These are phyloP conservation scores for Pythium brachiatum DNA, from an alignment of 352 stramenopile genomes.

Conservation along the genomic window DNA sequence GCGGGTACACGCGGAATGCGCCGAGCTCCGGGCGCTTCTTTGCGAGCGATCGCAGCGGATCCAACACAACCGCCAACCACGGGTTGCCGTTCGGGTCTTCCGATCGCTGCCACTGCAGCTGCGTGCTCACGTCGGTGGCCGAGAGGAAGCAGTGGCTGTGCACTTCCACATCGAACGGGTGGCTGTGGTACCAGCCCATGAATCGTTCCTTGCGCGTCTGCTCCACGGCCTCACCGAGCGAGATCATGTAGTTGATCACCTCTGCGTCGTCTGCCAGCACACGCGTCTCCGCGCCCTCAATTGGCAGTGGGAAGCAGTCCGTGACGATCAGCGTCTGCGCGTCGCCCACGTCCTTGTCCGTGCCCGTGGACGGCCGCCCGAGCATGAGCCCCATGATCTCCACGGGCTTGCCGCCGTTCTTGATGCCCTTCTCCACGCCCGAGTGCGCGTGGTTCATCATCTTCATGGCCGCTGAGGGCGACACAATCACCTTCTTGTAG, in stretches of 20 bases:
- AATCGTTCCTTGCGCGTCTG: slow-evolving; percentile 95
- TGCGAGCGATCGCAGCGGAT: slow-evolving; percentile 94
- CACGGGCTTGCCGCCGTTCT: slow-evolving; percentile 93
- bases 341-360: slow-evolving; percentile 83
- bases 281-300: slow-evolving; percentile 94
- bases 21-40: slow-evolving; percentile 94
- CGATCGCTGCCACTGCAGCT: slow-evolving; percentile 97
- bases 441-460: slow-evolving; percentile 98
- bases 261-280: slow-evolving; percentile 96
- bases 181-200: slow-evolving; percentile 99
- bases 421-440: slow-evolving; percentile 98
- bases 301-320: slow-evolving; percentile 97
- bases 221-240: slow-evolving; percentile 94
- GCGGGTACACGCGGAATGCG: slow-evolving; percentile 97
- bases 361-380: slow-evolving; percentile 87
- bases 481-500: slow-evolving; percentile 96
- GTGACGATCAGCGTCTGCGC: slow-evolving; percentile 95
- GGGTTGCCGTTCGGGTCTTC: slow-evolving; percentile 96
- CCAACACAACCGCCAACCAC: slow-evolving; percentile 98
- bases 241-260: slow-evolving; percentile 99
- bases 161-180: slow-evolving; percentile 98
- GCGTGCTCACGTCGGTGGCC: slow-evolving; percentile 96
- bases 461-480: slow-evolving; percentile 93
- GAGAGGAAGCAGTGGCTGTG: slow-evolving; percentile 97
- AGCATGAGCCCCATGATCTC: slow-evolving; percentile 99